Evolutionary conservation across 805 yeast species (phyloP).

Genomic region (Wickerhamomyces bisporus): DNA sequence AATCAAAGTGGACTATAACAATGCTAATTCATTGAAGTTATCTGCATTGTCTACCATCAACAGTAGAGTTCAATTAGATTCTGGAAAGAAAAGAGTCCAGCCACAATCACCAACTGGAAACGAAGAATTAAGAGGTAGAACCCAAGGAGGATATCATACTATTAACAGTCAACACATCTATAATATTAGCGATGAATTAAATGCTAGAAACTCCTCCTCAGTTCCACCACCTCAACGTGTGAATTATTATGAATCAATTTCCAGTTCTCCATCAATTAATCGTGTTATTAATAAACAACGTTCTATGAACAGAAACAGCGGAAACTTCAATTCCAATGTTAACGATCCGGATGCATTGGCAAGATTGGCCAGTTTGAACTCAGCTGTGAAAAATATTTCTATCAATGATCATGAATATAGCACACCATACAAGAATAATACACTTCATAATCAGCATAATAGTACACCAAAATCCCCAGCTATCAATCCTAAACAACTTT

Average conservation of each 20-base stretch:
- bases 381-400: constrained; percentile 15
- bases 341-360: constrained; percentile 12
- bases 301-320: constrained; percentile 1
- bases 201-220: constrained; percentile 14
- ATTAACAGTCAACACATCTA: constrained; percentile 1
- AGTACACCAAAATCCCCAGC: constrained; percentile 34
- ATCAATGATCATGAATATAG: constrained; percentile 7
- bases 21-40: constrained; percentile 45
- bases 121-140: constrained; percentile 16
- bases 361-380: constrained; percentile 17
- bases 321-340: constrained; percentile 1
- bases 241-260: constrained; percentile 18
- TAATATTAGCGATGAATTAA: constrained; percentile 2
- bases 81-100: constrained; percentile 24
- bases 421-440: constrained; percentile 8
- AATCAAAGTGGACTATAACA: constrained; percentile 15
- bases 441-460: background rate
- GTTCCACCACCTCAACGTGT: constrained; percentile 23
- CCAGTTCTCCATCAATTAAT: constrained; percentile 4
- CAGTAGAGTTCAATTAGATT: constrained; percentile 41
- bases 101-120: background rate
- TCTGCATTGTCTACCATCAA: constrained; percentile 66
- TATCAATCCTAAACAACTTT: constrained; percentile 45
- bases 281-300: constrained; percentile 5
- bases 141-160: constrained; percentile 5